Base-by-base conservation (phyloP, 208 protist species). In the Acanthamoeba triangularis region DNA sequence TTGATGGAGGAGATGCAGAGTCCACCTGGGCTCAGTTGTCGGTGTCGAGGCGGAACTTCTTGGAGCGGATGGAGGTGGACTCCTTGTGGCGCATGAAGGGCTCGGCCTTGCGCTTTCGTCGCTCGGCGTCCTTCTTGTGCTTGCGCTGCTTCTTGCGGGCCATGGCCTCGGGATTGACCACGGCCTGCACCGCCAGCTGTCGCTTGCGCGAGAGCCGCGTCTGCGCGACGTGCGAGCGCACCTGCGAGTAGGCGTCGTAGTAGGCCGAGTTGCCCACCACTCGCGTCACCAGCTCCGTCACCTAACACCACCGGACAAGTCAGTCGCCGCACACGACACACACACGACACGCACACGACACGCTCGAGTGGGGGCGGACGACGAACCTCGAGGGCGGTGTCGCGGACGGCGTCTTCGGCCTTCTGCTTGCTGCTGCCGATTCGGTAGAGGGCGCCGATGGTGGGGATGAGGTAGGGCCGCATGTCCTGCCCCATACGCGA, bases 181-280 rank as follows among this genome's bases (percentile, higher is more conserved):
- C 84, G 59, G 84, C 49, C 16, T 33, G 37, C 30, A 90, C 59
- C 25, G 84, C 84, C 28, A 35, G 49, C 84, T 90, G 49, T 14
- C 49, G 84, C 59, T 90, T 90, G 84, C 84, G 84, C 49, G 25
- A 28, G 30, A 49, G 44, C 14, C 84, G 84, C 30, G n/a, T 90
- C 54, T 90, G 28, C 13, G 35, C 16, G 35, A 90, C 84, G 56
- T 90, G 84, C 54, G 56, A 33, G 14, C 59, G 56, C 49, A 92
- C 85, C 85, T 92, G 54, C 37, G 54, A 44, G 85, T 92, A 92
- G 63, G 85, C 85, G 47, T 92, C 85, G 63, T 92, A 92, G 54
- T 92, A 92, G 41, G 85, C 85, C 54, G 59, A 56, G 85, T 92
- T 8, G 56, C 85, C 85, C 54, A 92, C 85, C 16, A 49, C 33